Evolutionary conservation across 805 yeast genomes (phyloP).

Genomic region (Torulaspora quercuum): DNA sequence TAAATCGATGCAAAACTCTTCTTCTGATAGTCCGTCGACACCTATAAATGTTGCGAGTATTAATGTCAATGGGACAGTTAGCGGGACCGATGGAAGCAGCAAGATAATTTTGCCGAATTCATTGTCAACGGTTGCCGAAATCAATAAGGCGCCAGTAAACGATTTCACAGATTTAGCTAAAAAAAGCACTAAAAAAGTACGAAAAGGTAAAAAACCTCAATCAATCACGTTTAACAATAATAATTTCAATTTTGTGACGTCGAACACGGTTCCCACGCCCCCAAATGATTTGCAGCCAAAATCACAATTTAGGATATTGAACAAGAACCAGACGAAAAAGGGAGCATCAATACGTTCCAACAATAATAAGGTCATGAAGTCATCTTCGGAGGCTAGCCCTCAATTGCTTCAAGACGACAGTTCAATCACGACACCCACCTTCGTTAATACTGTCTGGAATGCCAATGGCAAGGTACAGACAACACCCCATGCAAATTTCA

Average conservation of each 20-base stretch:
- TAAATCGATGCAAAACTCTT: conserved; percentile 11
- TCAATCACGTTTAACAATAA: conserved; percentile 11
- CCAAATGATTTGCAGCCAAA: conserved; percentile 8
- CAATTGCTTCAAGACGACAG: conserved; percentile 8
- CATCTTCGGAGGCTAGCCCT: conserved; percentile 12
- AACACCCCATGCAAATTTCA: conserved; percentile 11
- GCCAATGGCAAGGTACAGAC: conserved; percentile 6
- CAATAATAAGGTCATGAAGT: conserved; percentile 4
- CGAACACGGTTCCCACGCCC: conserved; percentile 16
- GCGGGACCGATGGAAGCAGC: conserved; percentile 4
- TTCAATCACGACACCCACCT: conserved; percentile 11
- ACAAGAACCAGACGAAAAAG: conserved; percentile 11
- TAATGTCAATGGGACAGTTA: conserved; percentile 4
- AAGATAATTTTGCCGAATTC: conserved; percentile 17
- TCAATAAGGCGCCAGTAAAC: neutral
- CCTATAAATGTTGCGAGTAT: conserved; percentile 14
- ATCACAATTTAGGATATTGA: conserved; percentile 4
- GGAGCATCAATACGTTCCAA: conserved; percentile 3
- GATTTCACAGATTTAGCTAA: conserved; percentile 9
- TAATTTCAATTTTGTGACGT: conserved; percentile 10
- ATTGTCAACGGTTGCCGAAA: conserved; percentile 20
- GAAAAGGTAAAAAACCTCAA: conserved; percentile 12
- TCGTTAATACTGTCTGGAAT: conserved; percentile 10
- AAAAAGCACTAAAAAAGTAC: conserved; percentile 13
- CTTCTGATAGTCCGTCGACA: conserved; percentile 14